These are phyloP conservation scores for Lecanoromycetidae sp. DNA, from an alignment of 2,329 filamentous ascomycete species.

Conservation along the genomic window DNA sequence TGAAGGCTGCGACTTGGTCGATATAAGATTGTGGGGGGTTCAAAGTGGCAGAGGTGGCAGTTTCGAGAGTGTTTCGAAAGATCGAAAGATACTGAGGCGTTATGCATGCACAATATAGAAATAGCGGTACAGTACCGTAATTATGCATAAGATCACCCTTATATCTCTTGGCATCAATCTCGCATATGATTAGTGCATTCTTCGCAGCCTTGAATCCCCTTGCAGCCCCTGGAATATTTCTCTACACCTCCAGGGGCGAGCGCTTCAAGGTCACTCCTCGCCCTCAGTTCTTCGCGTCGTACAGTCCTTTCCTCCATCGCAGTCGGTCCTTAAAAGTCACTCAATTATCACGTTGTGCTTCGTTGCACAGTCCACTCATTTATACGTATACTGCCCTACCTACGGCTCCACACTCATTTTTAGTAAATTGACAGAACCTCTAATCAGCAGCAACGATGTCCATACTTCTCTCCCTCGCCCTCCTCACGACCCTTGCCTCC, in stretches of 20 bases:
- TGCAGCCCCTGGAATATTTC: background rate
- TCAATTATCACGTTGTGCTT: too few species aligned
- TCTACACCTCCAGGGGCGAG: background rate
- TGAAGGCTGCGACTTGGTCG: too few species aligned
- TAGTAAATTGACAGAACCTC: background rate
- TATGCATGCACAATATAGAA: too few species aligned
- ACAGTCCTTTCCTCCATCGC: background rate
- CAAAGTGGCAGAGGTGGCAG: too few species aligned
- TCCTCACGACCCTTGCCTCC: constrained; percentile 26
- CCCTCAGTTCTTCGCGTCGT: background rate
- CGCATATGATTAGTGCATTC: background rate
- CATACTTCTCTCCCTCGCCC: background rate
- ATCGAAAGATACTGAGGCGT: too few species aligned
- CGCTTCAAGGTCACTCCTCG: background rate
- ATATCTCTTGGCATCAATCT: background rate
- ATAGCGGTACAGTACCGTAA: too few species aligned
- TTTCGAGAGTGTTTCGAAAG: too few species aligned
- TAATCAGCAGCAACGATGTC: background rate
- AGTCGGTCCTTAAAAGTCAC: constrained; percentile 3
- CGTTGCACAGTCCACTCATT: background rate
- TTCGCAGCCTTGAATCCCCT: background rate
- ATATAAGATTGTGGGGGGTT: too few species aligned
- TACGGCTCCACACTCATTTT: too few species aligned
- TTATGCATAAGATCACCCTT: background rate
- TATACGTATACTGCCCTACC: background rate